Percentiles rank a stretch among this genome's conserved stretches.
phyloP scores from a whole-genome alignment of 768 basidiomycete species.

The Leccinum broughii region DNA sequence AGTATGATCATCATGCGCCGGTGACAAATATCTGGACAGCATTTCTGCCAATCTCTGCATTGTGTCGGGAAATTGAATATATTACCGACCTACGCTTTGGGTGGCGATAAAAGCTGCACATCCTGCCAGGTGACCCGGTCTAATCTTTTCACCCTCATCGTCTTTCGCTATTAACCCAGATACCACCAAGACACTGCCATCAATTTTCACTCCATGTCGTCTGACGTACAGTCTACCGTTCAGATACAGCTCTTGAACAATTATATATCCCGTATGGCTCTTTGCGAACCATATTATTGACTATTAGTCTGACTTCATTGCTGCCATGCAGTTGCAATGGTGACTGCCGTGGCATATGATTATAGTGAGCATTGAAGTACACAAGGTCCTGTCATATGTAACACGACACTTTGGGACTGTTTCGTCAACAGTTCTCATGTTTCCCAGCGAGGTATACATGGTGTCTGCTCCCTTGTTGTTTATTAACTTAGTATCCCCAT shows the following conservation, averaged over 20 bases:
- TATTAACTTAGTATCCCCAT: neutral
- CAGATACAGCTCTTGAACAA: neutral
- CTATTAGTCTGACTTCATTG: neutral
- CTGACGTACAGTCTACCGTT: neutral
- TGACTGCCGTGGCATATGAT: neutral
- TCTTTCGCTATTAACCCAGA: neutral
- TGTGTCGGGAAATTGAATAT: neutral
- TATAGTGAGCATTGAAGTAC: neutral
- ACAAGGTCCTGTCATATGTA: neutral
- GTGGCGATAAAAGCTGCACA: neutral
- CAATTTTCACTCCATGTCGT: neutral
- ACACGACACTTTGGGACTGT: neutral
- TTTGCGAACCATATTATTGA: neutral
- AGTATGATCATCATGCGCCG: too few species aligned
- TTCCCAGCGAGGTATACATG: neutral
- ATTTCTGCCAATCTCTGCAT: too few species aligned
- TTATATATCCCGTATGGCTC: neutral
- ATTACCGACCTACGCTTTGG: neutral
- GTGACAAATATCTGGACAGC: too few species aligned
- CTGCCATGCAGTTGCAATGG: neutral
- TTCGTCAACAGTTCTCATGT: neutral
- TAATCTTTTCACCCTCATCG: neutral
- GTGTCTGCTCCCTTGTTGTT: neutral
- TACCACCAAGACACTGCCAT: neutral
- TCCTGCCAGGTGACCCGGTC: neutral